Base-by-base conservation (phyloP, 345 rosid species). In the Mallotus nudiflorus region DNA sequence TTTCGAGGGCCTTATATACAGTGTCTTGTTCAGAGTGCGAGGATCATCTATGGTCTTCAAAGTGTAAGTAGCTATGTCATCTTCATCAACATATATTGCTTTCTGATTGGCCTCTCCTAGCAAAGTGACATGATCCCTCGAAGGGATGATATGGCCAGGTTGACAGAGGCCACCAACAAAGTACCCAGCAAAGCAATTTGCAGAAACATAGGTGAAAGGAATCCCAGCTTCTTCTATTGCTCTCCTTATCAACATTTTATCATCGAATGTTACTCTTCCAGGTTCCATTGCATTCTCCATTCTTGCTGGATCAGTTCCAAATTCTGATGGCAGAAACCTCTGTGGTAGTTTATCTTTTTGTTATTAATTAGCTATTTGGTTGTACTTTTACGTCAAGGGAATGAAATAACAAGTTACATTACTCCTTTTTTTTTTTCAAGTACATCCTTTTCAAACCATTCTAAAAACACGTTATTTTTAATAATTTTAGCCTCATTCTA, bases 221-320 rank as follows among this genome's bases (percentile, higher is more conserved):
- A 94, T 91, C n/a, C 82, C 74, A n/a, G 92, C 92, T 2, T 78
- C 89, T n/a, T 91, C 91, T 37, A 91, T 90, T 3, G 92, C 98
- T 18, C 59, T 83, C 61, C 97, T 87, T 27, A 91, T 92, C 10
- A n/a, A 65, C 96, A 91, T 87, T 77, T 94, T 94, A 54, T 91
- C 83, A 55, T 91, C 98, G 31, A 94, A 91, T 0, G 95, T 68
- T 53, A 79, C 93, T 68, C 88, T 84, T 62, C 97, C 97, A 0
- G 98, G 99, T 25, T 86, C 92, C 11, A 95, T 67, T 3, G 97
- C 97, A n/a, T 87, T 65, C 27, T 63, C 84, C 98, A 94, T 94
- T 18, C 82, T 68, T 0, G 96, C 61, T 31, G 97, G 95, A 72
- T 94, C 96, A 79, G 85, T 91, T 5, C 98, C 98, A 69, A 90